Base-by-base conservation (phyloP, 1,284 basidiomycete genomes). In the Entoloma clypeatum region DNA sequence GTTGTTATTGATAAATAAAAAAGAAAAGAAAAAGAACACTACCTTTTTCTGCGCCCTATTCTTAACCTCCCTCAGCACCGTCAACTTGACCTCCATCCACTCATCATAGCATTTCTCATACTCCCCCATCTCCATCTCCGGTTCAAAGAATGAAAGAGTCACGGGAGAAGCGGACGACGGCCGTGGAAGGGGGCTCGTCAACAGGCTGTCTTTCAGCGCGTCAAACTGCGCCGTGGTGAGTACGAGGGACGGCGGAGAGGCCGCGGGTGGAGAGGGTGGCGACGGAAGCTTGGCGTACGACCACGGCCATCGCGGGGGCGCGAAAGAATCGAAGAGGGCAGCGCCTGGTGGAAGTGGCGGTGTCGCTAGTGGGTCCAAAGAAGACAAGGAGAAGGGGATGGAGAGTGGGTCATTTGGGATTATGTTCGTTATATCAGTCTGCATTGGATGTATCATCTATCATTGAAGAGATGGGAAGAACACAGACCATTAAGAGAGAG, bases 271-370 rank as follows among this genome's bases (percentile, higher is more conserved):
- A 10, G 18, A 32, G 21, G 11, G 45, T 38, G 24, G 33, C 11
- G 36, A 25, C 23, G 34, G 22, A 22, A 48, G 36, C 18, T 47
- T 45, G 16, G 41, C 23, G 10, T 31, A 22, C 7, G 34, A 29
- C 50, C 47, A 51, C 4, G 39, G 37, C 37, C 41, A 42, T n/a
- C 18, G 16, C 31, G 41, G 19, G 5, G 43, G 37, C 16, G 37
- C 33, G 23, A 49, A 45, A 13, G 45, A 39, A 29, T 50, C 44
- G 46, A 50, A 44, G 48, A 48, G n/a, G n/a, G n/a, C n/a, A n/a
- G n/a, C n/a, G n/a, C n/a, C n/a, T n/a, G n/a, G n/a, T n/a, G n/a
- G n/a, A n/a, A n/a, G n/a, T n/a, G n/a, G n/a, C n/a, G n/a, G 43
- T 42, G 49, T 48, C 26, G 41, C 24, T n/a, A 29, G 36, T 14